These are phyloP conservation scores for Gossypium lobatum DNA, from an alignment of 441 rosid species.

Conservation along the genomic window DNA sequence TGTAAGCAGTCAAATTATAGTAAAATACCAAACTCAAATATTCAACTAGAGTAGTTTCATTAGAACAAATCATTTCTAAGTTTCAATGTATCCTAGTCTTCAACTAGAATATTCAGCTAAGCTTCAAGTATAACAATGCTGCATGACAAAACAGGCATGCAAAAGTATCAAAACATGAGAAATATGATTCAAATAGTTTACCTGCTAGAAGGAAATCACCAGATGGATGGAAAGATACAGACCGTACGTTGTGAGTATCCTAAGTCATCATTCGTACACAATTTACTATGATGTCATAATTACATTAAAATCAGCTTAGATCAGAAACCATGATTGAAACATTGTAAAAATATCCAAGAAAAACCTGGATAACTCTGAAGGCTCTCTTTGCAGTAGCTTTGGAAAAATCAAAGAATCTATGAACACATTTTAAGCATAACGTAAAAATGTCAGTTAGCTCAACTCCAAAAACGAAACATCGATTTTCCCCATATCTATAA, in stretches of 20 bases:
- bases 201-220: slow-evolving; percentile 83
- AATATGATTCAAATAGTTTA: slow-evolving; percentile 20
- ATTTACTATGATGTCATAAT: slow-evolving; percentile 14
- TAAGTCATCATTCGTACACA: slow-evolving; percentile 26
- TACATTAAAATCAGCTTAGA: slow-evolving; percentile 10
- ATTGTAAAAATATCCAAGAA: slow-evolving; percentile 18
- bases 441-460: not conserved
- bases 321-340: slow-evolving; percentile 6
- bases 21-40: not conserved
- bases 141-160: not conserved
- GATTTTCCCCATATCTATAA: not conserved
- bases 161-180: not conserved
- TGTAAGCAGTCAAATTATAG: slow-evolving; percentile 16
- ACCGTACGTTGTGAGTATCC: slow-evolving; percentile 89
- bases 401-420: slow-evolving; percentile 80
- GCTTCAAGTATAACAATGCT: not conserved
- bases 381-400: slow-evolving; percentile 83
- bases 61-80: not conserved
- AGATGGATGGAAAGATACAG: slow-evolving; percentile 73
- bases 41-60: not conserved
- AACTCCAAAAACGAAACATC: not conserved
- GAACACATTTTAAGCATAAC: slow-evolving; percentile 11
- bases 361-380: slow-evolving; percentile 77
- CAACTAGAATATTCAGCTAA: not conserved
- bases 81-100: not conserved